Base-by-base conservation (phyloP, 768 basidiomycete species). In the Cantharellus cinnabarinus region DNA sequence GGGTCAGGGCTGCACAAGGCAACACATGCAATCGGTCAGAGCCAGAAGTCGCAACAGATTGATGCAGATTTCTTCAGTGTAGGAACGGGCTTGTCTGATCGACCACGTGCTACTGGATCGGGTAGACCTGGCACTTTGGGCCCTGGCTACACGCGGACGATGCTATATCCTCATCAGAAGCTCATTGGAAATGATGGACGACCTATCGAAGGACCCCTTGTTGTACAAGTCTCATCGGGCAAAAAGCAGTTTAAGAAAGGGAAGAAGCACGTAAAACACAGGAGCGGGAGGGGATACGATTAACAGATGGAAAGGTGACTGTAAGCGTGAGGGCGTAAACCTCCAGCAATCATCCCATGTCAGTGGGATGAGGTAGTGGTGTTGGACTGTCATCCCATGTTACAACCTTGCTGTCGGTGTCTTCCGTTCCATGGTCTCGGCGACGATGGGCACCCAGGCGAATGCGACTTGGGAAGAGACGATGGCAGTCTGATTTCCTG, bases 221-320 rank as follows among this genome's bases (percentile, higher is more conserved):
- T n/a, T 34, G 7, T 54, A 10, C 74, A 3, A 72, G 73, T 58
- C 68, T 75, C 7, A 73, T 72, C 41, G 67, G 79, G 77, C 14
- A 94, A 93, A 74, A 90, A 88, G 67, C 81, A 81, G 63, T 85
- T 89, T 73, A 29, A 29, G 20, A 95, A 89, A 71, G 85, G 82
- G 71, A 76, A 70, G 83, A 85, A 73, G 67, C 72, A 82, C 54
- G 78, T 78, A 54, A 98, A 98, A 72, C 85, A 93, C 70, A 75
- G 94, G 62, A 90, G 89, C 66, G 94, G 94, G 10, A 84, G 79
- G 66, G 94, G 94, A 34, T 98, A 97, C 65, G 94, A 95, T 68
- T 78, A 63, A 42, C 42, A 10, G 7, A 7, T 7, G 52, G 7
- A 10, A 10, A 10, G 10, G 52, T 10, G 7, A 37, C 38, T 10